Conservation (phyloP, 352 stramenopile genomes). For the Phytophthora cactorum region DNA sequence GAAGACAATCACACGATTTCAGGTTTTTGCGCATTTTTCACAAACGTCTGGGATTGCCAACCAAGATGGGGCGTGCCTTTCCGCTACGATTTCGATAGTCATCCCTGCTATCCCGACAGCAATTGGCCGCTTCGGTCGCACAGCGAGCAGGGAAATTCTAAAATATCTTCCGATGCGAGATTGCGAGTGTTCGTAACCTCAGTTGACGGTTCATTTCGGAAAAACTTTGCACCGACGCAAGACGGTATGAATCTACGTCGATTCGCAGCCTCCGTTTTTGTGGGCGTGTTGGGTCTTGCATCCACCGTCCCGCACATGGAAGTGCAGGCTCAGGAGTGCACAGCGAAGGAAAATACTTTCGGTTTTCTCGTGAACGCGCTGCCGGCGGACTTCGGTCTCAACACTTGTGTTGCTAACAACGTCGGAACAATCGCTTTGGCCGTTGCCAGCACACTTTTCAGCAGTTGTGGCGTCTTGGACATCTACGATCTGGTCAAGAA, state of each 20-base stretch:
- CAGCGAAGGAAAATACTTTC: conserved; percentile 25
- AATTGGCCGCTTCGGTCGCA: conserved; percentile 17
- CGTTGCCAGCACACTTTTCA: conserved; percentile 37
- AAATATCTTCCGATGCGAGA: conserved; percentile 29
- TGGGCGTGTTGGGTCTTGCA: conserved; percentile 19
- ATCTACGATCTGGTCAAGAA: conserved; percentile 46
- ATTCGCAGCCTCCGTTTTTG: conserved; percentile 18
- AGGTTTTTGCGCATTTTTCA: conserved; percentile 23
- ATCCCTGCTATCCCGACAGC: not conserved
- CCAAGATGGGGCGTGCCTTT: conserved; percentile 17
- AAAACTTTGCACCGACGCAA: conserved; percentile 11
- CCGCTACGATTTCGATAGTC: conserved; percentile 23
- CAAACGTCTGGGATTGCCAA: conserved; percentile 31
- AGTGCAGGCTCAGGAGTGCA: conserved; percentile 37
- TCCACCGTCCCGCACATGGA: conserved; percentile 5
- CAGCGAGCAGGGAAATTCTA: not conserved
- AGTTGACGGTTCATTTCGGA: conserved; percentile 21
- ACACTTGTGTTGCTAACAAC: conserved; percentile 63
- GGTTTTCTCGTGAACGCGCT: conserved; percentile 38
- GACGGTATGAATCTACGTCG: conserved; percentile 34
- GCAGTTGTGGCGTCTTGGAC: conserved; percentile 45
- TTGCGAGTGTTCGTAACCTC: conserved; percentile 4
- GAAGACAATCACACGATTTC: conserved; percentile 18
- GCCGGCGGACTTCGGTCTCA: conserved; percentile 46
- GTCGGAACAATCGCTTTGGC: conserved; percentile 32